phyloP scores from a whole-genome alignment of 495 filamentous ascomycete species.

The Penicillium angulare region DNA sequence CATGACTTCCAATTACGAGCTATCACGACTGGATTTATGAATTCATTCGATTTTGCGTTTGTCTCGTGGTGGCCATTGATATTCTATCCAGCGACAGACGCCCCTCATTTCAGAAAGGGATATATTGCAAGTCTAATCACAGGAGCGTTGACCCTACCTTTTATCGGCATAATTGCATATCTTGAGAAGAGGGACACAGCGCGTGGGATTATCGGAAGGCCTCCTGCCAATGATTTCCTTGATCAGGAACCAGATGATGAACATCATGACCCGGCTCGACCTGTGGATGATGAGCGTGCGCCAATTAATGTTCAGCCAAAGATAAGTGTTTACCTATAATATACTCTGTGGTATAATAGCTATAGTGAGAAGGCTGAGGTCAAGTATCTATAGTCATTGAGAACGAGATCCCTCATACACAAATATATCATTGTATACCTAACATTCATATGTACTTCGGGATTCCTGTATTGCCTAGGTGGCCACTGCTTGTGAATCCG shows the following conservation, averaged over 20 bases:
- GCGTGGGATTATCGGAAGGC: conserved; percentile 22
- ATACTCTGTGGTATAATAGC: neutral
- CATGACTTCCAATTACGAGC: conserved; percentile 34
- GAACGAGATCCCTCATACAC: no score
- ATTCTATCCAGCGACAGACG: conserved; percentile 34
- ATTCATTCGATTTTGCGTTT: conserved; percentile 38
- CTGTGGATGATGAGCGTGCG: neutral
- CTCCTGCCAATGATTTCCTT: neutral
- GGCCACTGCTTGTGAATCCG: no score
- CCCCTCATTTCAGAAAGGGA: conserved; percentile 31
- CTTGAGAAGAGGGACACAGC: conserved; percentile 30
- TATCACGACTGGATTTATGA: conserved; percentile 39
- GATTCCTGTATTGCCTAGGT: no score
- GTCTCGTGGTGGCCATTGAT: conserved; percentile 40
- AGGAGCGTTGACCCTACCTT: conserved; percentile 28
- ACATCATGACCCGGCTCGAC: neutral
- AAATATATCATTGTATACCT: no score
- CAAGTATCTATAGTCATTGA: no score
- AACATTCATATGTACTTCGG: no score
- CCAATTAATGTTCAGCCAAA: conserved; percentile 11
- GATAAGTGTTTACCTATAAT: neutral
- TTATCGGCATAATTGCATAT: conserved; percentile 29
- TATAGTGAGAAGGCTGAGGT: no score
- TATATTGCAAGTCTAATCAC: conserved; percentile 37
- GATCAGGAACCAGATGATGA: neutral